Evolutionary conservation across 805 yeast species (phyloP).

Genomic region (Lachancea meyersii): DNA sequence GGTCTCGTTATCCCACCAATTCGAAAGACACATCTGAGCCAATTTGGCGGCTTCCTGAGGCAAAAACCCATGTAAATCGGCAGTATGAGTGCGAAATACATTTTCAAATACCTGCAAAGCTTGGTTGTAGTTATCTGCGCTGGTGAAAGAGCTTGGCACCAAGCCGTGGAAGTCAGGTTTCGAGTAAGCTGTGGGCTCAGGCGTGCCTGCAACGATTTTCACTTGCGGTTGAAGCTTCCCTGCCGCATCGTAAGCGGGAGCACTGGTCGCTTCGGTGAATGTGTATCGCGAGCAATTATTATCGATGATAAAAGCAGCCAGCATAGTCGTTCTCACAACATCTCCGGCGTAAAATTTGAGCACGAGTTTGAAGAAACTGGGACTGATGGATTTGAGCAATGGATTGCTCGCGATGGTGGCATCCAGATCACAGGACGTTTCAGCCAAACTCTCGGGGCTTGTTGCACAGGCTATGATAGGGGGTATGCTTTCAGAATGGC

Average conservation of each 20-base stretch:
- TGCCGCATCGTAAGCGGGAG: neutral
- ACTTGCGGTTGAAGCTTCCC: neutral
- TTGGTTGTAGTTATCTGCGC: constrained; percentile 9
- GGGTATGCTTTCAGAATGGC: no score
- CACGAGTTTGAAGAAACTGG: constrained; percentile 36
- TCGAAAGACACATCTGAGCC: constrained; percentile 33
- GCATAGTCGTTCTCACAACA: constrained; percentile 32
- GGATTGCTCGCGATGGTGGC: constrained; percentile 33
- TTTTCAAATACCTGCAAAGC: constrained; percentile 14
- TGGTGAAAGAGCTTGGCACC: neutral
- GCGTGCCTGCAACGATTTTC: neutral
- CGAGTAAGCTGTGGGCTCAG: neutral
- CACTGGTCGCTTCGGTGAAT: constrained; percentile 9
- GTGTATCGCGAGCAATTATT: constrained; percentile 28
- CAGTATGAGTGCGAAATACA: constrained; percentile 15
- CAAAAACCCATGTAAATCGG: constrained; percentile 55
- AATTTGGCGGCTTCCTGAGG: constrained; percentile 43
- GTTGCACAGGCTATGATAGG: neutral
- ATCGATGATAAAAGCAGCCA: constrained; percentile 34
- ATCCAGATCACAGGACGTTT: constrained; percentile 33
- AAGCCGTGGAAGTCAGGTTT: neutral
- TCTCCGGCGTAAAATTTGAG: constrained; percentile 43
- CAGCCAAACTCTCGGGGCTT: constrained; percentile 4
- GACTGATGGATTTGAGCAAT: constrained; percentile 33
- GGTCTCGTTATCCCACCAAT: constrained; percentile 63